Percentiles rank a stretch among this genome's conserved stretches.
Evolutionary conservation across 2,329 filamentous ascomycete genomes (phyloP).

Genomic region (Fusarium sulawesiense): DNA sequence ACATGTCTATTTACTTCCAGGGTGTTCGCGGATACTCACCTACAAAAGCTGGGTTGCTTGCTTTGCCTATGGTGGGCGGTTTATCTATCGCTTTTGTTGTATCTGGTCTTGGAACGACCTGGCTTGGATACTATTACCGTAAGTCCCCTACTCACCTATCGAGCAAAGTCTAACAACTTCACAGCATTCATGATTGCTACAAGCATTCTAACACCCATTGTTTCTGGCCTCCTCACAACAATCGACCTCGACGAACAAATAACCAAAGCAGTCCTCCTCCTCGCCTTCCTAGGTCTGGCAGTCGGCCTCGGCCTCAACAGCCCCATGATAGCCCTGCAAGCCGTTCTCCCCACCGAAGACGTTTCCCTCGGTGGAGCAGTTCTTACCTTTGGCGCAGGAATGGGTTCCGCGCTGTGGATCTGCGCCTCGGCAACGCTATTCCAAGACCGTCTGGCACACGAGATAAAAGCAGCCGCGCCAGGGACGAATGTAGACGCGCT

Average conservation of each 20-base stretch:
- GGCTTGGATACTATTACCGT: constrained; percentile 44
- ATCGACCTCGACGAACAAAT: constrained; percentile 38
- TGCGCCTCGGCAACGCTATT: constrained; percentile 43
- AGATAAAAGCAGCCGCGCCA: constrained; percentile 27
- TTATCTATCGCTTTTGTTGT: constrained; percentile 27
- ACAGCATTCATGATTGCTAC: constrained; percentile 42
- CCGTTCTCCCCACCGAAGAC: constrained; percentile 35
- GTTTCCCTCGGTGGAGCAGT: constrained; percentile 42
- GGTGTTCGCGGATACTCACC: constrained; percentile 40
- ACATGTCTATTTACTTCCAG: constrained; percentile 46
- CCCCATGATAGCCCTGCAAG: constrained; percentile 35
- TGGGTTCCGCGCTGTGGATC: constrained; percentile 42
- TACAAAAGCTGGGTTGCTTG: constrained; percentile 33
- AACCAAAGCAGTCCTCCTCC: constrained; percentile 32
- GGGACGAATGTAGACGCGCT: constrained; percentile 18
- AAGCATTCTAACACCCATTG: constrained; percentile 34
- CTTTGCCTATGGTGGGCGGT: constrained; percentile 41
- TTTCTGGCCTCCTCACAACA: constrained; percentile 41
- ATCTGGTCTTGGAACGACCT: constrained; percentile 38
- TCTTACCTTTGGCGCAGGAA: constrained; percentile 38
- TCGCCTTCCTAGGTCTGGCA: constrained; percentile 36
- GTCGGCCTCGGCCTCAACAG: constrained; percentile 42
- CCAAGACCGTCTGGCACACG: constrained; percentile 31
- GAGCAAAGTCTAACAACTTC: no score
- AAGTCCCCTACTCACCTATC: accelerated